These are phyloP conservation scores for Lycium barbarum DNA, from an alignment of 257 asterid species.

Conservation along the genomic window DNA sequence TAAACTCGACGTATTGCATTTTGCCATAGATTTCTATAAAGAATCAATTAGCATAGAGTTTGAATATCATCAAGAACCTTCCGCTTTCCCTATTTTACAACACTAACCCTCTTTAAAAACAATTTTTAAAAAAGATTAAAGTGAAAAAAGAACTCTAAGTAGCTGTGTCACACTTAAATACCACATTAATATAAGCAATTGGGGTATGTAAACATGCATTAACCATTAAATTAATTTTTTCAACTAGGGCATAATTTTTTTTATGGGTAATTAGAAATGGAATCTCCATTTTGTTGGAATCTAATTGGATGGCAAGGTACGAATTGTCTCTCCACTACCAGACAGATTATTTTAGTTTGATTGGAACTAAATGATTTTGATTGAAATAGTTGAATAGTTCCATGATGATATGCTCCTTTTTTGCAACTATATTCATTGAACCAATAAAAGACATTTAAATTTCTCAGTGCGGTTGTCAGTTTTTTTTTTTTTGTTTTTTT, in stretches of 20 bases:
- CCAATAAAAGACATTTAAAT: conserved; percentile 13
- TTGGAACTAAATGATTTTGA: conserved; percentile 32
- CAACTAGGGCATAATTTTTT: background rate
- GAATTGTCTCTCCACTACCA: conserved; percentile 23
- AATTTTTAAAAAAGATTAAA: background rate
- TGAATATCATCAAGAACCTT: too few species aligned
- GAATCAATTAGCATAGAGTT: too few species aligned
- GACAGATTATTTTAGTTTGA: conserved; percentile 12
- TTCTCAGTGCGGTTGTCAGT: background rate
- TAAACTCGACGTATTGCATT: background rate
- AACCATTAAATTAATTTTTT: background rate
- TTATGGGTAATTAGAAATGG: background rate
- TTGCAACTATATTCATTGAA: conserved; percentile 17
- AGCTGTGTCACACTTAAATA: background rate
- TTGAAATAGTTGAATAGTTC: conserved; percentile 33
- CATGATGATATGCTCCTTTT: background rate
- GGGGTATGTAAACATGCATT: background rate
- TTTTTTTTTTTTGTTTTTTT: too few species aligned
- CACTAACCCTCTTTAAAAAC: background rate
- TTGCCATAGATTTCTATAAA: background rate
- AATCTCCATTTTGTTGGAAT: conserved; percentile 12
- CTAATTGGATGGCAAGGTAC: conserved; percentile 14
- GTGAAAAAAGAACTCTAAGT: background rate
- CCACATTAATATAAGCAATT: background rate
- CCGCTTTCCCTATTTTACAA: background rate